Base-by-base conservation (phyloP, 768 basidiomycete species). In the Rhodotorula kratochvilovae region DNA sequence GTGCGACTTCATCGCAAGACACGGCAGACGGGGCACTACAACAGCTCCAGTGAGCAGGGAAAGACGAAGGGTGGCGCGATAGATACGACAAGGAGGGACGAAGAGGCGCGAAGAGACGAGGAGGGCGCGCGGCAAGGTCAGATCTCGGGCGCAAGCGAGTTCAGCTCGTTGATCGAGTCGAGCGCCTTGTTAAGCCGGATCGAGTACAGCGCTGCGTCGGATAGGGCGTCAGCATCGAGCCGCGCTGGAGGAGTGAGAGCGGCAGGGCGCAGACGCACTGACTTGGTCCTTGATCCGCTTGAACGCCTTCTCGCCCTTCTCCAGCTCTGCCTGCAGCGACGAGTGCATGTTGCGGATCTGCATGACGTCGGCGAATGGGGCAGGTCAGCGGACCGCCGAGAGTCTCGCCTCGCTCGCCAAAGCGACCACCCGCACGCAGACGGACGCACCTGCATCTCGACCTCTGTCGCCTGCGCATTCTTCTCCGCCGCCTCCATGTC, bases 401-500 rank as follows among this genome's bases (percentile, higher is more conserved):
- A n/a, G n/a, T n/a, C n/a, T n/a, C n/a, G n/a, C n/a, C n/a, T n/a
- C n/a, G 17, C 3, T 23, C 45, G 45, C 48, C 25, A 16, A 16
- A 16, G 45, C 8, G 10, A 23, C 33, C 3, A 23, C 23, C 36
- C 55, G 17, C 3, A 43, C 17, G 33, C 39, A 17, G 23, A 21
- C 1, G 19, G 31, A 56, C 73, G 55, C 55, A 75, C 71, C 64
- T 75, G 50, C 11, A 31, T 50, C 59, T 75, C 74, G 23, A 75
- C 68, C 42, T 69, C 67, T 0, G 25, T 36, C 11, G 67, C 70
- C 58, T 75, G 63, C 10, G 56, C 42, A 42, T 72, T 72, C 70
- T 67, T 75, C 68, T 72, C 61, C 15, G 67, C 70, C 27, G 70
- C 74, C 56, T 72, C 36, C 67, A 63, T 60, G 46, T 72, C 74